These are phyloP conservation scores for Arabidopsis hybrid DNA, from an alignment of 441 rosid genomes.

Conservation along the genomic window DNA sequence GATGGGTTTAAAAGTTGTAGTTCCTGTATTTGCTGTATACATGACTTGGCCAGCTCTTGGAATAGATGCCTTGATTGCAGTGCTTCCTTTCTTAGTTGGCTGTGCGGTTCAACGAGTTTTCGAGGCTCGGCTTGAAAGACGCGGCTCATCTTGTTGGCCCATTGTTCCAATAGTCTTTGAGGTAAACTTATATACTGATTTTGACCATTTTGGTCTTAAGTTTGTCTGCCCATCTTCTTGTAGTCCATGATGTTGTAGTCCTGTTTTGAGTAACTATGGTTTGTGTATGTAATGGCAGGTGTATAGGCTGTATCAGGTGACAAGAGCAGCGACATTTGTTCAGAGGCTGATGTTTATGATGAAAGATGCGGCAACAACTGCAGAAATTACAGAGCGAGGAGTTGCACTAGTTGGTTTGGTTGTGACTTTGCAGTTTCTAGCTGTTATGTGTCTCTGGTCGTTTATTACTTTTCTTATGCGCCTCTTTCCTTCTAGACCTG, in stretches of 20 bases:
- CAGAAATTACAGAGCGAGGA: slow-evolving; percentile 60
- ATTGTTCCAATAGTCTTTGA: slow-evolving; percentile 80
- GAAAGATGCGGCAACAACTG: slow-evolving; percentile 66
- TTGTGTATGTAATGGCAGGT: slow-evolving; percentile 55
- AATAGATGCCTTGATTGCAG: slow-evolving; percentile 66
- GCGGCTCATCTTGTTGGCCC: slow-evolving; percentile 84
- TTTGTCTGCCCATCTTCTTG: not conserved
- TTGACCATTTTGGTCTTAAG: not conserved
- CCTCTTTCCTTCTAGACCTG: slow-evolving; percentile 91
- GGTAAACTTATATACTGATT: slow-evolving; percentile 50
- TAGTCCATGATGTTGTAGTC: not conserved
- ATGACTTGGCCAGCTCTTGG: slow-evolving; percentile 80
- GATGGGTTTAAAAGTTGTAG: slow-evolving; percentile 69
- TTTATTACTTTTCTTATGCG: slow-evolving; percentile 76
- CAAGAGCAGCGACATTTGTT: slow-evolving; percentile 76
- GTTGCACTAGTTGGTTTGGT: slow-evolving; percentile 70
- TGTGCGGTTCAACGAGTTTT: slow-evolving; percentile 75
- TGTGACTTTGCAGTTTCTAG: slow-evolving; percentile 71
- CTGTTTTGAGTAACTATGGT: slow-evolving; percentile 2
- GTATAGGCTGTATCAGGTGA: slow-evolving; percentile 82
- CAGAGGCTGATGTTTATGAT: slow-evolving; percentile 70
- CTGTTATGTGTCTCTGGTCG: slow-evolving; percentile 87
- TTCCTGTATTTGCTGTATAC: slow-evolving; percentile 60
- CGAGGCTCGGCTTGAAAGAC: slow-evolving; percentile 60
- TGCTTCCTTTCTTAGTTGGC: slow-evolving; percentile 74